phyloP scores from a whole-genome alignment of 768 basidiomycete genomes.

The Tricholomella constricta region DNA sequence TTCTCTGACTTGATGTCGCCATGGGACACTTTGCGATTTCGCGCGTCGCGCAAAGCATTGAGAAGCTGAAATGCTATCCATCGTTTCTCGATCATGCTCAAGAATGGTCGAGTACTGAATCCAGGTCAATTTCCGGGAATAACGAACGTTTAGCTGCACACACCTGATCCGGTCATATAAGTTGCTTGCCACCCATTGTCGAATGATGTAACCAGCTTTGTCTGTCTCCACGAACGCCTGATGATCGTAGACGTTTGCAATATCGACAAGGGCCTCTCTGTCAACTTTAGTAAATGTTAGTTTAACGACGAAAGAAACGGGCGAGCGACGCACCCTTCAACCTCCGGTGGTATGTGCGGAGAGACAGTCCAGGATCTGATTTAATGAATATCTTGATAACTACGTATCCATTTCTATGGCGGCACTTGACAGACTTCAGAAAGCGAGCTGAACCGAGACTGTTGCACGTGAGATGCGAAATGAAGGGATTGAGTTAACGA shows the following conservation, averaged over 20 bases:
- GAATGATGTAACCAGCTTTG: slow-evolving; percentile 90
- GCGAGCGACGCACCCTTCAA: slow-evolving; percentile 62
- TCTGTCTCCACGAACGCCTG: slow-evolving; percentile 93
- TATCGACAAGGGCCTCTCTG: slow-evolving; percentile 78
- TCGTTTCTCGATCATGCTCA: slow-evolving; percentile 90
- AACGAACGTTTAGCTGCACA: slow-evolving; percentile 21
- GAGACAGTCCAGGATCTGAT: slow-evolving; percentile 81
- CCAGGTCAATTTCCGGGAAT: not conserved
- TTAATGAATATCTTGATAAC: slow-evolving; percentile 97
- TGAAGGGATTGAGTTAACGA: slow-evolving; percentile 15
- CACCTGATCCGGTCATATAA: slow-evolving; percentile 97
- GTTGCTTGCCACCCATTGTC: slow-evolving; percentile 94
- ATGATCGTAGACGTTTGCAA: slow-evolving; percentile 87
- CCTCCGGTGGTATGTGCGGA: slow-evolving; percentile 72
- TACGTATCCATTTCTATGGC: slow-evolving; percentile 79
- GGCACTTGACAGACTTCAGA: slow-evolving; percentile 83
- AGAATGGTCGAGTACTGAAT: slow-evolving; percentile 89
- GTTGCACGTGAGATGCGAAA: not conserved
- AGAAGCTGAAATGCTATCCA: slow-evolving; percentile 97
- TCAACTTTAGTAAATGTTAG: slow-evolving; percentile 57
- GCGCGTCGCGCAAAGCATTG: slow-evolving; percentile 79
- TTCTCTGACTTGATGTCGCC: slow-evolving; percentile 99
- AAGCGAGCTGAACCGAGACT: slow-evolving; percentile 35
- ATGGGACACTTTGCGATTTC: slow-evolving; percentile 87
- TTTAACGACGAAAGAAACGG: not conserved